Base-by-base conservation (phyloP, 73 alveolate species). In the Symbiodinium natans region DNA sequence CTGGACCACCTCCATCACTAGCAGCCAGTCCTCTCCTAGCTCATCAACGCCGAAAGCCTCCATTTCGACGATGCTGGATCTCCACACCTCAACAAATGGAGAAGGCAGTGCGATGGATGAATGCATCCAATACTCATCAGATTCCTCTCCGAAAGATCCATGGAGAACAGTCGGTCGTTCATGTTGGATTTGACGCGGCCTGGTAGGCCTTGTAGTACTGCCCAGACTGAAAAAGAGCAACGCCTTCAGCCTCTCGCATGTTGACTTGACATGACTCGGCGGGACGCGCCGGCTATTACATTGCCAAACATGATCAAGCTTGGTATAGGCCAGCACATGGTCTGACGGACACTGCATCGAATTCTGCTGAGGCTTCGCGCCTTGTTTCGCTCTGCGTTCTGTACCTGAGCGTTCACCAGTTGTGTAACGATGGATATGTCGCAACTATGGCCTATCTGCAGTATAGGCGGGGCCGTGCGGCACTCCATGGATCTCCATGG, bases 141-240 rank as follows among this genome's bases (percentile, higher is more conserved):
- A n/a, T n/a, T n/a, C n/a, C n/a, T n/a, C n/a, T n/a, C n/a, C n/a
- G n/a, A n/a, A n/a, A n/a, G n/a, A n/a, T n/a, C n/a, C n/a, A n/a
- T n/a, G n/a, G 21, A 46, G 59, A 46, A 46, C 59, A 9, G 6
- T 6, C 13, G 6, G 59, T 46, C 21, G 59, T 9, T 9, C 59
- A 46, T 46, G 59, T 46, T 46, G 21, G 59, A 9, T 9, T 9
- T 6, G 59, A 13, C 6, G 77, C 31, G 5, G 73, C 93, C 93
- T 85, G 93, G 93, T 85, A 85, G 93, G 93, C 56, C 82, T 52
- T 85, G 93, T 42, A 85, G 93, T 85, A 85, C 93, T 85, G 93
- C 34, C 93, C 93, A 15, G 93, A 85, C 68, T 85, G 93, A 82
- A 85, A 85, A 29, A 85, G 93, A 38, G 39, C 93, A 34, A 85